A percentile compares a stretch with the other conserved stretches of the same genome.
Evolutionary conservation across 1,284 basidiomycete species (phyloP).

Genomic region (Sanghuangporus weigelae): DNA sequence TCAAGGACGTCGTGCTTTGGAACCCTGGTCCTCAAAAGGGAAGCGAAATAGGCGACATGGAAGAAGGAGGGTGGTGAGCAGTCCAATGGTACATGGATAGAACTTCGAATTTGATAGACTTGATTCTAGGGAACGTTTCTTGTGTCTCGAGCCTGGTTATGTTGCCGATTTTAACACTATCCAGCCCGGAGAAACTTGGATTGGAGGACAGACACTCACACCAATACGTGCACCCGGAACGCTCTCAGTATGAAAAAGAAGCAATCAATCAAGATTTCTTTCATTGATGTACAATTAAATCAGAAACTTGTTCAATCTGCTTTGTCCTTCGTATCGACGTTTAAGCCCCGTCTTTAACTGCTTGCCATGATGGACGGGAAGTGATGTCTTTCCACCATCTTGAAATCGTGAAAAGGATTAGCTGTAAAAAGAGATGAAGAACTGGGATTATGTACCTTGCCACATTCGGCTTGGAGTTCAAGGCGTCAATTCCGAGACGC

Average conservation of each 20-base stretch:
- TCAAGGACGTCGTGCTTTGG: constrained; percentile 83
- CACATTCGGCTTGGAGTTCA: constrained; percentile 9
- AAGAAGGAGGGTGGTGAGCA: constrained; percentile 76
- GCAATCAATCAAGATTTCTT: not conserved
- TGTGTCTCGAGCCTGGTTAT: constrained; percentile 85
- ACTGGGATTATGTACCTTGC: constrained; percentile 7
- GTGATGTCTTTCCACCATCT: constrained; percentile 19
- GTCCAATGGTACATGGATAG: not conserved
- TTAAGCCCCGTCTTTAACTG: constrained; percentile 14
- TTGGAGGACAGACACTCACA: constrained; percentile 63
- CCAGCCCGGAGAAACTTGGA: constrained; percentile 61
- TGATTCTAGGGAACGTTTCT: constrained; percentile 60
- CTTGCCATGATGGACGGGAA: constrained; percentile 13
- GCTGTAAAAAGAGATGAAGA: not conserved
- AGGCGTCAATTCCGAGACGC: constrained; percentile 5
- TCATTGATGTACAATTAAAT: not conserved
- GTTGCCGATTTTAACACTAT: constrained; percentile 63
- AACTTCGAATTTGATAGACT: constrained; percentile 2
- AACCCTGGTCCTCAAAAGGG: constrained; percentile 73
- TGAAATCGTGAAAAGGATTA: not conserved
- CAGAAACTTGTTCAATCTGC: not conserved
- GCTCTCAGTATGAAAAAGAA: not conserved
- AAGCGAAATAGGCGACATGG: constrained; percentile 78
- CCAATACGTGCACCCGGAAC: constrained; percentile 20
- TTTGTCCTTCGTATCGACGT: not conserved